Evolutionary conservation across 345 rosid genomes (phyloP), one percentile per base, ranked within the genome.

Genomic region (Toxicodendron radicans): DNA sequence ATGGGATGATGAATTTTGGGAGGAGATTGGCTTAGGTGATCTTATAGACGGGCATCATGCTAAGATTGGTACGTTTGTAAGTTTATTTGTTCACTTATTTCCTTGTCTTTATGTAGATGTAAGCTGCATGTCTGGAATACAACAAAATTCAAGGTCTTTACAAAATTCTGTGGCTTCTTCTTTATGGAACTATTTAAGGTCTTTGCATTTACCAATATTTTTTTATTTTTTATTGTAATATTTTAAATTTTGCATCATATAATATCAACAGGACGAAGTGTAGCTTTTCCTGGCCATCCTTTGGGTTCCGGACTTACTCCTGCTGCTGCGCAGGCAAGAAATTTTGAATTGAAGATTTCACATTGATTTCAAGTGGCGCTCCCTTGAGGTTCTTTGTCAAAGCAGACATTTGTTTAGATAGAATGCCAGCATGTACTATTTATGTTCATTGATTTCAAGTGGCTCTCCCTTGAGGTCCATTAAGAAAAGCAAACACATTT

Each of bases 1-100:
- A 20, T 95, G 99, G 99, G 99, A 93, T 86, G 98, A 95, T 65
- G 97, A 90, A 48, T 93, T 95, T 75, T 95, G 92, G 99, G 99
- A 95, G 89, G 98, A 95, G 74, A 95, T 95, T 91, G 99, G 98
- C 73, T 85, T 95, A 65, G 94, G 87, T 49, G 98, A 95, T 87
- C 90, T 95, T 57, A 76, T 87, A 61, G 99, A 95, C 64, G 97
- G 96, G 30, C 98, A 95, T 83, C 99, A 95, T 81, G 85, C 99
- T 65, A 95, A 95, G 83, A 95, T 95, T 56, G 99, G 97, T 95
- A 89, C 69, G 79, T 73, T 66, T 75, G 14, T 48, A 10, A 59
- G 18, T 59, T 51, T 10, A 45, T 46, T 64, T 38, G 52, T 52
- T 64, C 5, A 64, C 10, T 41, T 64, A 14, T 64, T 9, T 65